Percentiles rank a stretch among this genome's conserved stretches.
Evolutionary conservation across 768 basidiomycete genomes (phyloP).

Genomic region (Termitomyces sp.): DNA sequence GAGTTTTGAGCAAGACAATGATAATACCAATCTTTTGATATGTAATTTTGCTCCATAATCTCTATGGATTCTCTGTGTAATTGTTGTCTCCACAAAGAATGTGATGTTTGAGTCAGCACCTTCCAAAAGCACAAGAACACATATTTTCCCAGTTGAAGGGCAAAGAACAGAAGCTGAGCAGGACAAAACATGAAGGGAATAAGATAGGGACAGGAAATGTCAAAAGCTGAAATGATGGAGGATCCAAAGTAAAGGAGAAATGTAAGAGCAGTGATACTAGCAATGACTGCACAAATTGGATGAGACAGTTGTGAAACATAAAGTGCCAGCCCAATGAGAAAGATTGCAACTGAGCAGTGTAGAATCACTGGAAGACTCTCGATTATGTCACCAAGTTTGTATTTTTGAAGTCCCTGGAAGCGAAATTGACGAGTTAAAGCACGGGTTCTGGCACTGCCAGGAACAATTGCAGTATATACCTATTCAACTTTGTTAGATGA

Average conservation of each 20-base stretch:
- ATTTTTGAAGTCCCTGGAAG: neutral
- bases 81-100: too few species aligned
- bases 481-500: neutral
- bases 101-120: too few species aligned
- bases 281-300: neutral
- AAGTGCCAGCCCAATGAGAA: neutral
- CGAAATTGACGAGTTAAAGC: neutral
- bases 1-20: neutral
- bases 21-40: neutral
- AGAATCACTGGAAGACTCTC: neutral
- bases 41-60: fast-evolving
- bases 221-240: neutral
- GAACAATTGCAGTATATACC: neutral
- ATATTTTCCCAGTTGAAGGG: too few species aligned
- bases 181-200: too few species aligned
- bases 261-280: neutral
- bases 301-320: neutral
- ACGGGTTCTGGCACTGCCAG: neutral
- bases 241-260: neutral
- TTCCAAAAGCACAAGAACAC: too few species aligned
- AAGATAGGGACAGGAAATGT: neutral
- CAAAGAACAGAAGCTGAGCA: too few species aligned
- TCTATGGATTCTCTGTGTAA: neutral
- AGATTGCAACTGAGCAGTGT: neutral
- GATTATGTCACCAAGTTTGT: neutral